Percentiles rank a stretch among this genome's conserved stretches.
Conservation (phyloP, 2,329 filamentous ascomycete species). For the Diplodia seriata region DNA sequence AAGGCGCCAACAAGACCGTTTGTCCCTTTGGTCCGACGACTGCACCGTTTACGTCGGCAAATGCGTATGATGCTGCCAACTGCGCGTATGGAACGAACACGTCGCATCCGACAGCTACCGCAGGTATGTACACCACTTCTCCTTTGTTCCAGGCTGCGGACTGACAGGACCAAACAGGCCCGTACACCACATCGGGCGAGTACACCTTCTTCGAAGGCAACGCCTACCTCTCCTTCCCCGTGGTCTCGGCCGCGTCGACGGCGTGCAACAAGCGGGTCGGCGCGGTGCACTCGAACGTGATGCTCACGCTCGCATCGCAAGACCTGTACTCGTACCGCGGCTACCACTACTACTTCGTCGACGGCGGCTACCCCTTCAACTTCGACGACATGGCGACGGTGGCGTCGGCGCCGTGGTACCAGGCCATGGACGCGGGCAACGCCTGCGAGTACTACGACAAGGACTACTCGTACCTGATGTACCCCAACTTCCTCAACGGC, state of each 20-base stretch:
- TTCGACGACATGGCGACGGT: conserved; percentile 26
- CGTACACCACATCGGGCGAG: not conserved
- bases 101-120: not conserved
- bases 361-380: conserved; percentile 18
- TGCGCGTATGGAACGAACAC: conserved; percentile 26
- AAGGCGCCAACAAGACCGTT: not conserved
- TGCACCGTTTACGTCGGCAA: conserved; percentile 14
- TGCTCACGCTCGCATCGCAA: conserved; percentile 11
- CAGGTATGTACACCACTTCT: not conserved
- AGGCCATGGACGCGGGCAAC: conserved; percentile 13
- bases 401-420: conserved; percentile 6
- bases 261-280: conserved; percentile 11
- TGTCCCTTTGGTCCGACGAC: conserved; percentile 25
- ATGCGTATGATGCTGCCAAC: conserved; percentile 20
- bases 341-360: conserved; percentile 19
- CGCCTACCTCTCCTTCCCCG: conserved; percentile 17
- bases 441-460: conserved; percentile 9
- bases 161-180: conserved; percentile 6
- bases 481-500: conserved; percentile 22
- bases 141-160: not conserved
- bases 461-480: not conserved
- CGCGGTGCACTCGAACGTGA: conserved; percentile 10
- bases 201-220: conserved; percentile 26
- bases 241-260: conserved; percentile 5
- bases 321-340: conserved; percentile 13